Percentiles rank a stretch among this genome's conserved stretches.
These are phyloP conservation scores for Nemania sp. DNA, from an alignment of 2,329 filamentous ascomycete genomes.

Conservation along the genomic window DNA sequence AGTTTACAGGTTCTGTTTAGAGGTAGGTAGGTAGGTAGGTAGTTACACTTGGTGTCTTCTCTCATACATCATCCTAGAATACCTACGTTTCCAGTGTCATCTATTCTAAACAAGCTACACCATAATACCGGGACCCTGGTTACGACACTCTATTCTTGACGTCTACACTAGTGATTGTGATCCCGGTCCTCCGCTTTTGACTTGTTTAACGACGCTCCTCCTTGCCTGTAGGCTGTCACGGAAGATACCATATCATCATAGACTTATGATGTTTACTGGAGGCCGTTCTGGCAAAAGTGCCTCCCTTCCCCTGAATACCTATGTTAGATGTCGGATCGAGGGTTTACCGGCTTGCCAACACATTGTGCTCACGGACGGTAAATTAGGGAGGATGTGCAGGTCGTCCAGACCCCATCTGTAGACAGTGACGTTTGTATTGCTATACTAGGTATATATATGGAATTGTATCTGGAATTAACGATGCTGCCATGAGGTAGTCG, in stretches of 20 bases:
- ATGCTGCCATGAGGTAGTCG: too few species aligned
- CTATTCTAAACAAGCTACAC: slow-evolving; percentile 1
- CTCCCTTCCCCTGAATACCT: neutral
- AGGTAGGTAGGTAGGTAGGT: too few species aligned
- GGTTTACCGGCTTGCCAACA: slow-evolving; percentile 1
- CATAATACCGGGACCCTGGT: slow-evolving; percentile 1
- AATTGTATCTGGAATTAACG: neutral
- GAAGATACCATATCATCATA: neutral
- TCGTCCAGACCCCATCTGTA: neutral
- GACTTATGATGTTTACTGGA: neutral
- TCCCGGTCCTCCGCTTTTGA: slow-evolving; percentile 10
- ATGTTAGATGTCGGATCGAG: slow-evolving; percentile 1
- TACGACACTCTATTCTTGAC: neutral
- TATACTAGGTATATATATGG: too few species aligned
- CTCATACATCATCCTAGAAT: too few species aligned
- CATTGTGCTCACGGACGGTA: slow-evolving; percentile 18
- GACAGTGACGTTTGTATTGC: slow-evolving; percentile 1
- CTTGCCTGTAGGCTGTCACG: slow-evolving; percentile 1
- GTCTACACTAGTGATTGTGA: neutral
- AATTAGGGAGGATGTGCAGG: slow-evolving; percentile 10
- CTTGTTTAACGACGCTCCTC: slow-evolving; percentile 4
- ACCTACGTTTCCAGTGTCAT: neutral
- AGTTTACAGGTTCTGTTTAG: too few species aligned
- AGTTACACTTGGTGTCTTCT: neutral
- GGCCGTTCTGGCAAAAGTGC: neutral